These are phyloP conservation scores for Leptographium procerum DNA, from an alignment of 2,329 filamentous ascomycete species.

Conservation along the genomic window DNA sequence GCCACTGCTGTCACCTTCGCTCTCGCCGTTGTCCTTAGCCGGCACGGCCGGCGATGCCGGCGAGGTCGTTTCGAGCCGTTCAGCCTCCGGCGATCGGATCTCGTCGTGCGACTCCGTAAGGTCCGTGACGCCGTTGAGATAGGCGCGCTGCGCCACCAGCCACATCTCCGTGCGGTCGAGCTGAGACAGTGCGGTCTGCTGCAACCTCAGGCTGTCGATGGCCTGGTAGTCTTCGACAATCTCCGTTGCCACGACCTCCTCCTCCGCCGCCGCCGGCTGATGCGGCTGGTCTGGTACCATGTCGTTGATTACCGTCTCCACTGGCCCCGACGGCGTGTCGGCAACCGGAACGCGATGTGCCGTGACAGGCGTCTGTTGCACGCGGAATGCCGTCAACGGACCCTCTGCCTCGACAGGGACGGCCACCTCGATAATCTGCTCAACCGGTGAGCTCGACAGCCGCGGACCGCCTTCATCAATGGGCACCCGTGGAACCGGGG, in stretches of 20 bases:
- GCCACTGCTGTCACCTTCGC: too few species aligned
- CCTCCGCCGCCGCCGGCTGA: conserved; percentile 29
- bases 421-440: conserved; percentile 55
- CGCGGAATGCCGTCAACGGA: conserved; percentile 49
- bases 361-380: conserved; percentile 25
- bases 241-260: conserved; percentile 50
- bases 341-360: conserved; percentile 17
- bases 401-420: conserved; percentile 37
- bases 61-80: conserved; percentile 13
- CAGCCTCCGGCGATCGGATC: conserved; percentile 5
- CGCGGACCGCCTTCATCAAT: conserved; percentile 21
- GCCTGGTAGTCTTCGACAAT: conserved; percentile 63
- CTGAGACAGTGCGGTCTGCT: conserved; percentile 58
- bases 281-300: not conserved
- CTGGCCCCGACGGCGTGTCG: conserved; percentile 3
- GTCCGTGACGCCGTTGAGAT: conserved; percentile 57
- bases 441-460: conserved; percentile 38
- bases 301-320: conserved; percentile 15
- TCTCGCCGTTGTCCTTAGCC: conserved; percentile 11
- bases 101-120: conserved; percentile 26
- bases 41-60: conserved; percentile 12
- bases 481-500: conserved; percentile 17
- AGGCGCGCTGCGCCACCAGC: conserved; percentile 71
- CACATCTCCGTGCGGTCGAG: conserved; percentile 77
- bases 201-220: conserved; percentile 62